Evolutionary conservation across 208 protist species (phyloP), one percentile per base, ranked within the genome.

Genomic region (Leishmania amazonensis): DNA sequence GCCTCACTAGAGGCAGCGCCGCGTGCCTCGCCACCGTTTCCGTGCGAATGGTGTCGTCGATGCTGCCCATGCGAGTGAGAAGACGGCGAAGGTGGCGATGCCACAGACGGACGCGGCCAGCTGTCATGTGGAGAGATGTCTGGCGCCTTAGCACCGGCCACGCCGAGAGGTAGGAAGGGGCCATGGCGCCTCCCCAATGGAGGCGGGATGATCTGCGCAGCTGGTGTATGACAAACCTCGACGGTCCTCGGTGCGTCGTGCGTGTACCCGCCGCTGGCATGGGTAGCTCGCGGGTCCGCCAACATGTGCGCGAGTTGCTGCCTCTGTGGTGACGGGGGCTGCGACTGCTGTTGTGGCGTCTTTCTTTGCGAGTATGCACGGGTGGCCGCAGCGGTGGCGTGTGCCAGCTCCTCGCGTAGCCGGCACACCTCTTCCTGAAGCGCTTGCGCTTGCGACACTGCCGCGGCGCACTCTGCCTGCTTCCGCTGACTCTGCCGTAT

Each of bases 401-500:
- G 78, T 11, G 72, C 35, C 73, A 86, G 67, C 54, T 73, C 78
- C 31, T 79, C 83, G 0, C 78, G 83, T 71, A 86, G 51, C 2
- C 78, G 80, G 6, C 60, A 78, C 54, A 42, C 64, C 71, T 85
- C 76, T 38, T 11, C 40, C 75, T 83, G 70, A 51, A 87, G 62
- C 8, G 79, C 79, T 24, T 75, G 79, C 51, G 49, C 54, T 40
- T 57, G 76, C 45, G 68, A 78, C 54, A 73, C 57, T 64, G 65
- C 64, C 11, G 45, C 76, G 2, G 58, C 58, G 75, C 58, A 53
- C 38, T 68, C 75, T 38, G 78, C 74, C 45, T 75, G 40, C 47
- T 53, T 71, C 74, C 58, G 45, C 40, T 86, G 78, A n/a, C 73
- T 74, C 53, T 83, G 79, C 31, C 78, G 40, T 74, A 87, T 81